Conservation (phyloP, 805 yeast species). For the Candida maris region DNA sequence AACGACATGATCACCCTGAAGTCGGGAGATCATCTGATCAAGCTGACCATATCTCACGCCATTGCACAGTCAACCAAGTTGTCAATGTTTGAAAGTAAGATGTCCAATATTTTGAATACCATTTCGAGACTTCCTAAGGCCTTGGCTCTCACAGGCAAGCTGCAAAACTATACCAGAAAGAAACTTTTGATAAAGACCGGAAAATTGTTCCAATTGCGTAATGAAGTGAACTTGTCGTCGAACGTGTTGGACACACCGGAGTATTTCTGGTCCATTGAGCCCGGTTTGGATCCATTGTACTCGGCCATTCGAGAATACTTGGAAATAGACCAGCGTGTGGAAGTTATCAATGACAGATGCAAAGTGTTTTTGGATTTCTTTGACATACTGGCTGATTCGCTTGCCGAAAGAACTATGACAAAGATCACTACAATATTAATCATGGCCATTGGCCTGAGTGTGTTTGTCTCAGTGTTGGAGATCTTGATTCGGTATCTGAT, state of each 20-base stretch:
- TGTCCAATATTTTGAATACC: conserved; percentile 77
- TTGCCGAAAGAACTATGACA: conserved; percentile 89
- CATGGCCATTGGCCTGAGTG: conserved; percentile 71
- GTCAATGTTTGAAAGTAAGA: conserved; percentile 85
- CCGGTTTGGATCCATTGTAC: conserved; percentile 90
- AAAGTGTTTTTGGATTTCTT: conserved; percentile 90
- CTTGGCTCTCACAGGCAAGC: conserved; percentile 81
- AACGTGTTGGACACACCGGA: conserved; percentile 93
- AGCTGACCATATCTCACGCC: conserved; percentile 91
- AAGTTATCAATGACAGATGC: conserved; percentile 89
- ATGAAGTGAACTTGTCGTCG: conserved; percentile 88
- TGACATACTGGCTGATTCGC: conserved; percentile 88
- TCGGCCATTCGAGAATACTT: conserved; percentile 85
- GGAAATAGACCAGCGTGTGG: conserved; percentile 93
- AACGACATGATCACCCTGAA: conserved; percentile 92
- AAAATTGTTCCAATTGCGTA: conserved; percentile 80
- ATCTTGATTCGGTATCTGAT: conserved; percentile 56
- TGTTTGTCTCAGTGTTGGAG: conserved; percentile 73
- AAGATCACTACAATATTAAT: conserved; percentile 89
- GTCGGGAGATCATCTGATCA: conserved; percentile 88
- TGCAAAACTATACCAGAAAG: conserved; percentile 74
- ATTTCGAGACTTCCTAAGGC: conserved; percentile 88
- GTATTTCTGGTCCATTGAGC: conserved; percentile 94
- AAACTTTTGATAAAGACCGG: conserved; percentile 88
- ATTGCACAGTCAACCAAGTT: conserved; percentile 94